Conservation (phyloP, 208 protist genomes). For the Angomonas ambiguus region DNA sequence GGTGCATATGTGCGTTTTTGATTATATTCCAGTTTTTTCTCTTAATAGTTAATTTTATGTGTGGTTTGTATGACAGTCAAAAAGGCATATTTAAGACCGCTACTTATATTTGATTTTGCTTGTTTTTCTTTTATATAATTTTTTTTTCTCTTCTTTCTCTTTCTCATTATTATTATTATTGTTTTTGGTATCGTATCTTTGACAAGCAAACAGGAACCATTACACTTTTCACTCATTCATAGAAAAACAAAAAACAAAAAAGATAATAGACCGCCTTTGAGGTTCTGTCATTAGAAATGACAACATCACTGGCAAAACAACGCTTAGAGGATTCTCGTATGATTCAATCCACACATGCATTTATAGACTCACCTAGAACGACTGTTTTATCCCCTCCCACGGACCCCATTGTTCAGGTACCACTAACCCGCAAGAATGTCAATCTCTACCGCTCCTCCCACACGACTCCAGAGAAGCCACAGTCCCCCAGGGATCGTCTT, state of each 20-base stretch:
- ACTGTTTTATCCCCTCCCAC: not conserved
- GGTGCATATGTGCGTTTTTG: not conserved
- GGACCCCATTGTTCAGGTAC: not conserved
- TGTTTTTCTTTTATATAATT: not conserved
- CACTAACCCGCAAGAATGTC: not conserved
- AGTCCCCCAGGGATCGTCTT: not conserved
- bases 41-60: not conserved
- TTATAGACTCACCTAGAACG: not conserved
- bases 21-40: not conserved
- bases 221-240: not conserved
- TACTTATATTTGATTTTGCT: not conserved
- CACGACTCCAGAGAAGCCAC: not conserved
- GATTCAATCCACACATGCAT: not conserved
- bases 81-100: not conserved
- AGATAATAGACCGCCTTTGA: not conserved
- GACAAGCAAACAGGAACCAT: not conserved
- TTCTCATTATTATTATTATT: not conserved
- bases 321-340: not conserved
- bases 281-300: not conserved
- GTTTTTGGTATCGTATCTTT: not conserved
- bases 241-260: not conserved
- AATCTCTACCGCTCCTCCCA: not conserved
- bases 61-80: not conserved
- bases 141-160: slow-evolving; percentile 2
- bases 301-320: not conserved